These are phyloP conservation scores for Pterula multifida DNA, from an alignment of 1,284 basidiomycete species.

Conservation along the genomic window DNA sequence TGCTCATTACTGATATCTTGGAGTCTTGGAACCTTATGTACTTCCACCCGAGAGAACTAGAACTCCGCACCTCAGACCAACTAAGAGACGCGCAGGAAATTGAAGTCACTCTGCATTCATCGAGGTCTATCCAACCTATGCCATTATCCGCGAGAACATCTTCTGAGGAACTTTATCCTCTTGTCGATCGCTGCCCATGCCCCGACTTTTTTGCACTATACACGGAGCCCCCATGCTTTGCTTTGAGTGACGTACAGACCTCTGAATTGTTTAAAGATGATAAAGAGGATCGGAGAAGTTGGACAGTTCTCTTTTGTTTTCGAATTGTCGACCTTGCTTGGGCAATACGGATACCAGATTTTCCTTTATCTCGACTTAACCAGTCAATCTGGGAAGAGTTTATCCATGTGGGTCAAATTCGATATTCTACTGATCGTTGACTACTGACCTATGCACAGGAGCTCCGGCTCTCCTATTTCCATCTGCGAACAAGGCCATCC, in stretches of 20 bases:
- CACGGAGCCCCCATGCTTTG: not conserved
- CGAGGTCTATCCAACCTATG: not conserved
- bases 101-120: not conserved
- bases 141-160: not conserved
- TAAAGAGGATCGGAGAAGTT: not conserved
- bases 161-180: not conserved
- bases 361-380: not conserved
- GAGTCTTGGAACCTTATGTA: not conserved
- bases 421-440: not conserved
- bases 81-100: not conserved
- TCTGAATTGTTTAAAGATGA: not conserved
- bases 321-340: not conserved
- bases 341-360: not conserved
- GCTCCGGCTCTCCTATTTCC: not conserved
- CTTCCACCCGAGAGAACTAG: not conserved
- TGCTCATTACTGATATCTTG: not conserved
- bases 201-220: not conserved
- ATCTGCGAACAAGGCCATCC: too few relatives aligned
- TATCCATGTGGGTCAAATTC: not conserved
- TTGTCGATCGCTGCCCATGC: too few relatives aligned
- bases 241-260: not conserved
- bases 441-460: not conserved
- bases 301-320: not conserved
- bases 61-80: not conserved
- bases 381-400: not conserved